These are phyloP conservation scores for Hypoxylon lienhwacheense DNA, from an alignment of 495 filamentous ascomycete species.

Conservation along the genomic window DNA sequence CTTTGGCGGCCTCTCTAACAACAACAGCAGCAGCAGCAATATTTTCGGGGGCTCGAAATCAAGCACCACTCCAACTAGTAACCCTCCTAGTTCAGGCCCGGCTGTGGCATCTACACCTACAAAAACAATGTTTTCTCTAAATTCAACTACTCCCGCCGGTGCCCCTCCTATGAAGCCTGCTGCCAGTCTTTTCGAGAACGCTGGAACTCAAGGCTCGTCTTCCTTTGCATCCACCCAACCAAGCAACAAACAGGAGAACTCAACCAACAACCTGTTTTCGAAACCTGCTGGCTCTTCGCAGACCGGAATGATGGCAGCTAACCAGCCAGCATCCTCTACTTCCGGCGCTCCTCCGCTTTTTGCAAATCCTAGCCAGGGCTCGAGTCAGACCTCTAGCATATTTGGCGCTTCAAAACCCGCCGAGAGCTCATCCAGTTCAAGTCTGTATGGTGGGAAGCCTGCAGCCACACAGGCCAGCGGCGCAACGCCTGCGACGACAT, in stretches of 20 bases:
- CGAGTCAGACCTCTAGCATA: slow-evolving; percentile 11
- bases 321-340: slow-evolving; percentile 19
- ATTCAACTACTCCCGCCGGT: slow-evolving; percentile 66
- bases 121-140: slow-evolving; percentile 49
- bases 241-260: slow-evolving; percentile 24
- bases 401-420: slow-evolving; percentile 34
- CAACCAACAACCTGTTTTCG: slow-evolving; percentile 20
- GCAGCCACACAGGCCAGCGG: slow-evolving; percentile 14
- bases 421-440: slow-evolving; percentile 14
- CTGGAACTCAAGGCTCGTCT: slow-evolving; percentile 27
- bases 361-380: slow-evolving; percentile 10
- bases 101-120: slow-evolving; percentile 38
- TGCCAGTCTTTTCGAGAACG: slow-evolving; percentile 22
- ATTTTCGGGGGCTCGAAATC: slow-evolving; percentile 47
- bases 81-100: slow-evolving; percentile 14
- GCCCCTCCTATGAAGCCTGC: slow-evolving; percentile 54
- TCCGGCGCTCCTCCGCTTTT: slow-evolving; percentile 20
- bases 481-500: not conserved
- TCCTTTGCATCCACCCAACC: slow-evolving; percentile 25
- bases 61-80: slow-evolving; percentile 46
- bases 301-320: slow-evolving; percentile 13
- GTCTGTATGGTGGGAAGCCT: slow-evolving; percentile 29
- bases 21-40: slow-evolving; percentile 4
- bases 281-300: slow-evolving; percentile 12
- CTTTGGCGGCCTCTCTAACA: slow-evolving; percentile 49